A percentile compares a stretch with the other conserved stretches of the same genome.
phyloP scores from a whole-genome alignment of 257 asterid species.

The Solanum habrochaites region DNA sequence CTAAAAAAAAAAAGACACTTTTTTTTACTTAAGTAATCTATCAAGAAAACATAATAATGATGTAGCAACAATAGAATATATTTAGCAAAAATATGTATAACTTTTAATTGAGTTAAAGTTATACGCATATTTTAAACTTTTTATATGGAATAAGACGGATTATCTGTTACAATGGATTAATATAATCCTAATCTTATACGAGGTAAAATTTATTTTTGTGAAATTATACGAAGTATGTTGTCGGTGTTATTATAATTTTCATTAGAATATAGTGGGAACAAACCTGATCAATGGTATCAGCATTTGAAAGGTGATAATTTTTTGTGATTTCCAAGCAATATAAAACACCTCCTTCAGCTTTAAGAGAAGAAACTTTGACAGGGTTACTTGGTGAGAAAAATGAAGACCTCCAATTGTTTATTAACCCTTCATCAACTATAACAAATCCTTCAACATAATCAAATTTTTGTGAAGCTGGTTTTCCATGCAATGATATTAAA shows the following conservation, averaged over 20 bases:
- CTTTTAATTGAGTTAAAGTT: neutral
- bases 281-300: constrained; percentile 40
- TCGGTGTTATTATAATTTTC: neutral
- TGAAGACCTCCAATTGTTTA: constrained; percentile 81
- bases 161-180: neutral
- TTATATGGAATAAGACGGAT: neutral
- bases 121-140: neutral
- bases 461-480: constrained; percentile 24
- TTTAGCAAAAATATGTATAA: neutral
- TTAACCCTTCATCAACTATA: constrained; percentile 58
- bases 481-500: constrained; percentile 45
- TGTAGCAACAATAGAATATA: neutral
- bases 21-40: neutral
- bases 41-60: neutral
- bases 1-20: neutral
- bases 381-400: constrained; percentile 65
- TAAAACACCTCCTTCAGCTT: constrained; percentile 44
- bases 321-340: constrained; percentile 69
- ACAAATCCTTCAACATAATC: constrained; percentile 83
- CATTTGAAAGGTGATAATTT: constrained; percentile 32
- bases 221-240: neutral
- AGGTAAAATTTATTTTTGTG: neutral
- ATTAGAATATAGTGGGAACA: neutral
- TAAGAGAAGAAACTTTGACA: constrained; percentile 46
- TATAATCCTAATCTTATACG: neutral